These are phyloP conservation scores for Leccinum sublutescens DNA, from an alignment of 768 basidiomycete species.

Conservation along the genomic window DNA sequence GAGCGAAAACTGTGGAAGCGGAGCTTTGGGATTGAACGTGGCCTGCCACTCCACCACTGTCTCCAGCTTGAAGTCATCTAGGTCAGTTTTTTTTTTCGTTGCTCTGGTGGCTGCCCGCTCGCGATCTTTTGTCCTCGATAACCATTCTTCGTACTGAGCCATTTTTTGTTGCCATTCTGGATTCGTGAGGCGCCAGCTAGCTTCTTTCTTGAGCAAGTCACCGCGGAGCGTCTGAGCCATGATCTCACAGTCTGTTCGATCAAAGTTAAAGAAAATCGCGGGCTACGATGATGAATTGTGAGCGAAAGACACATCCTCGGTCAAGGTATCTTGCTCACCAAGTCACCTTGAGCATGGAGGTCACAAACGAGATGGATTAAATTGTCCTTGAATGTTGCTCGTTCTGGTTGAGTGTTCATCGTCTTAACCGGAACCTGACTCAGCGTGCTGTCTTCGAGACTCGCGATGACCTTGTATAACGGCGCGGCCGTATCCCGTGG, in stretches of 20 bases:
- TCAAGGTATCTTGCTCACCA: constrained; percentile 44
- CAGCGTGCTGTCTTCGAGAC: constrained; percentile 41
- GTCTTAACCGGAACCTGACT: constrained; percentile 15
- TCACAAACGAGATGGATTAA: constrained; percentile 56
- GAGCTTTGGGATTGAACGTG: constrained; percentile 56
- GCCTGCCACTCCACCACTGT: constrained; percentile 44
- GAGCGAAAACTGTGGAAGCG: constrained; percentile 61
- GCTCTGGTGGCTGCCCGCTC: constrained; percentile 42
- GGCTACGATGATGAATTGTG: constrained; percentile 39
- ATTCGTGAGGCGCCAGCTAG: constrained; percentile 45
- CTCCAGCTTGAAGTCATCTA: constrained; percentile 24
- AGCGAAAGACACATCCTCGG: background rate
- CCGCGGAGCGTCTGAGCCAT: constrained; percentile 41
- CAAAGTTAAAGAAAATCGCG: constrained; percentile 67
- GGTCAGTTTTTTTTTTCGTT: constrained; percentile 38
- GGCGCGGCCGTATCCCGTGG: constrained; percentile 33
- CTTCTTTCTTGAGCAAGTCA: constrained; percentile 44
- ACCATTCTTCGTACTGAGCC: constrained; percentile 50
- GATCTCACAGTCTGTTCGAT: constrained; percentile 56
- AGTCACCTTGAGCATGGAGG: constrained; percentile 49
- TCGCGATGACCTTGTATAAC: constrained; percentile 38
- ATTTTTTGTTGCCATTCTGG: constrained; percentile 52
- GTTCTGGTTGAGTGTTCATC: constrained; percentile 36
- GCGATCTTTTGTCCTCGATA: constrained; percentile 45
- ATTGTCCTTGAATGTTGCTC: constrained; percentile 37